These are phyloP conservation scores for Oryza brachyantha DNA, from an alignment of 176 grass and related monocot genomes.

Conservation along the genomic window DNA sequence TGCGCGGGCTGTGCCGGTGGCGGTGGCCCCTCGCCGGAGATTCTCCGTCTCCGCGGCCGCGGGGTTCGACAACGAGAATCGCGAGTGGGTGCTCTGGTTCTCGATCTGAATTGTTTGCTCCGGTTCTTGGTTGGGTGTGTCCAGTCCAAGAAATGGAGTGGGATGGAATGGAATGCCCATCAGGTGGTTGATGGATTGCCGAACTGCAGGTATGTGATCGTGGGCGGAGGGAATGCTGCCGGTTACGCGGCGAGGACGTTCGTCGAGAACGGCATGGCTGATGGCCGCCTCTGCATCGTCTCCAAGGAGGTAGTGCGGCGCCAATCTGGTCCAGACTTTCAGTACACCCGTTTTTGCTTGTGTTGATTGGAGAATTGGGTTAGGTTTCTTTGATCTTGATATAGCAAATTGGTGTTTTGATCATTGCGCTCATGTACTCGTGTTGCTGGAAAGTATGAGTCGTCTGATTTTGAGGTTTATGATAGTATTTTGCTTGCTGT, in stretches of 20 bases:
- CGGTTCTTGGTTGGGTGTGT: neutral
- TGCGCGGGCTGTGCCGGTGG: neutral
- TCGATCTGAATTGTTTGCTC: neutral
- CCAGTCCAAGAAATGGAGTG: neutral
- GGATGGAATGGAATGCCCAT: neutral
- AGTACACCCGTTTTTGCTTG: neutral
- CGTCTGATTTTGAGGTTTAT: constrained; percentile 3
- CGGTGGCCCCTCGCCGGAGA: neutral
- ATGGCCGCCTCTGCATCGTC: constrained; percentile 81
- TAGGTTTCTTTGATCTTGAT: neutral
- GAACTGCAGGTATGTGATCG: constrained; percentile 75
- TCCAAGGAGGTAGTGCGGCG: constrained; percentile 70
- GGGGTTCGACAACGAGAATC: constrained; percentile 61
- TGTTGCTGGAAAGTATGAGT: neutral
- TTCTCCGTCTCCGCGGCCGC: constrained; percentile 40
- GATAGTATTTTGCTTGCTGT: constrained; percentile 4
- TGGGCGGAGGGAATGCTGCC: constrained; percentile 86
- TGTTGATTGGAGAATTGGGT: neutral
- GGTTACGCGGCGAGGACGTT: constrained; percentile 86
- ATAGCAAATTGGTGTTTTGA: neutral
- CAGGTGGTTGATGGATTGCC: neutral
- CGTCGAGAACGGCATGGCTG: constrained; percentile 85
- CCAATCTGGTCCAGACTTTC: neutral
- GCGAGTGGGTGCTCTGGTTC: constrained; percentile 47
- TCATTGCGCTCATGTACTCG: neutral